Evolutionary conservation across 2,329 filamentous ascomycete species (phyloP).

Genomic region (Neospermospora avenae): DNA sequence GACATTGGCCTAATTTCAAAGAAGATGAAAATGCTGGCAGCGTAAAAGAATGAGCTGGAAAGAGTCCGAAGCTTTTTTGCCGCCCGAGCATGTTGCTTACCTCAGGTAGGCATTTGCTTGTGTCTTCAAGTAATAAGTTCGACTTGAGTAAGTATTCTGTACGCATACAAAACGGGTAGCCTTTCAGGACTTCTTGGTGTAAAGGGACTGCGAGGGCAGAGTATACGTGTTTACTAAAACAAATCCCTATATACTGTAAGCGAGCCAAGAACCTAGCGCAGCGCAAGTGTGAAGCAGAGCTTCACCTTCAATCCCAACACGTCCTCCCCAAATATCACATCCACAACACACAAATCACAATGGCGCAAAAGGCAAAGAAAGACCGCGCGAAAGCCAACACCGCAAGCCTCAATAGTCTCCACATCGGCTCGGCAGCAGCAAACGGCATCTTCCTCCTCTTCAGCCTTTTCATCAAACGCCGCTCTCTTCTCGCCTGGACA

Average conservation of each 20-base stretch:
- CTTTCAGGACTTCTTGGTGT: neutral
- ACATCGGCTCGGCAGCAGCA: slow-evolving; percentile 68
- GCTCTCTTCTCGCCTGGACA: slow-evolving; percentile 65
- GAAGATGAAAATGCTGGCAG: too few relatives aligned
- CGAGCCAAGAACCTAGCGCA: neutral
- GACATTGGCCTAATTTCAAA: too few relatives aligned
- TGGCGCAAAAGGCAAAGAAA: slow-evolving; percentile 38
- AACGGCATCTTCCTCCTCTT: slow-evolving; percentile 73
- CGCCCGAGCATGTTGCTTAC: too few relatives aligned
- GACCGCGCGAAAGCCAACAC: slow-evolving; percentile 74
- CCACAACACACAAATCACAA: slow-evolving; percentile 10
- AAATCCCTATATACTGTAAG: neutral
- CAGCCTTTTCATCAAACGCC: slow-evolving; percentile 59
- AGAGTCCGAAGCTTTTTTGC: too few relatives aligned
- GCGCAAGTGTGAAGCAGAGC: neutral
- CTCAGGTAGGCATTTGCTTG: too few relatives aligned
- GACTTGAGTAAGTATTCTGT: neutral
- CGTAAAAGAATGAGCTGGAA: too few relatives aligned
- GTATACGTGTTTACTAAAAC: neutral
- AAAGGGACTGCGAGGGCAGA: neutral
- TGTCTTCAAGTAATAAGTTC: too few relatives aligned
- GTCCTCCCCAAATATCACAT: neutral
- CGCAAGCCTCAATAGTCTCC: slow-evolving; percentile 73
- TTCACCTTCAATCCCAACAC: neutral
- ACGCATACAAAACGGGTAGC: neutral